A percentile compares a stretch with the other conserved stretches of the same genome.
These are phyloP conservation scores for Aaosphaeria pasadenensis DNA, from an alignment of 2,329 filamentous ascomycete genomes.

Conservation along the genomic window DNA sequence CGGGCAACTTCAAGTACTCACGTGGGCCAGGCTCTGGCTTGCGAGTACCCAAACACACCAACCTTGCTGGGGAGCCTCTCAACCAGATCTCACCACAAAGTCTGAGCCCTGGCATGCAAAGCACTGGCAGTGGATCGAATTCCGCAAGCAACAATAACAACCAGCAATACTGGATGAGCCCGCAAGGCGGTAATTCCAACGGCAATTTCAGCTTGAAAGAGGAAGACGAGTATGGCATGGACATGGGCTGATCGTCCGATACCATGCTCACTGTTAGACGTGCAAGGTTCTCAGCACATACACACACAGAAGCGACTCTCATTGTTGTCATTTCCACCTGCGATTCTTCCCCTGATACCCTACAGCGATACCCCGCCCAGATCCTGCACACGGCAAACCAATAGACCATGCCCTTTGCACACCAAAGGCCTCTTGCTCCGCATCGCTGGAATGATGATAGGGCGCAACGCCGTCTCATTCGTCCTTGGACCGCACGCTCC, in stretches of 20 bases:
- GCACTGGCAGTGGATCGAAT: slow-evolving; percentile 63
- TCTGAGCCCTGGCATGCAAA: slow-evolving; percentile 54
- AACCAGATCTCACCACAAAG: slow-evolving; percentile 57
- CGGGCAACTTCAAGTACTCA: slow-evolving; percentile 76
- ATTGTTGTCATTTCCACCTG: slow-evolving; percentile 7
- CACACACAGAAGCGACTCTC: neutral
- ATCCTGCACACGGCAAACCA: slow-evolving; percentile 20
- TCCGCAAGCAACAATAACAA: slow-evolving; percentile 32
- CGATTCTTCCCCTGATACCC: slow-evolving; percentile 31
- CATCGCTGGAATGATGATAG: too few relatives aligned
- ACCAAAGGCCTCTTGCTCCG: too few relatives aligned
- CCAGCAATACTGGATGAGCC: slow-evolving; percentile 52
- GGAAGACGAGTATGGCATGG: slow-evolving; percentile 89
- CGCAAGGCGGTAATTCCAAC: slow-evolving; percentile 26
- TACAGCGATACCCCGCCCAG: slow-evolving; percentile 28
- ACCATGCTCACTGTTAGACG: too few relatives aligned
- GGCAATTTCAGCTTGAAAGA: slow-evolving; percentile 75
- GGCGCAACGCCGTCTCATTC: too few relatives aligned
- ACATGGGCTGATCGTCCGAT: slow-evolving; percentile 41
- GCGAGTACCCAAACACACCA: slow-evolving; percentile 89
- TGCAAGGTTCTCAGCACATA: too few relatives aligned
- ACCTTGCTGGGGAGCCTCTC: slow-evolving; percentile 78
- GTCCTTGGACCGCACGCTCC: too few relatives aligned
- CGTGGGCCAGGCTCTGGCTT: slow-evolving; percentile 80
- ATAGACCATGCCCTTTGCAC: too few relatives aligned